These are phyloP conservation scores for Ceratocystis harringtonii DNA, from an alignment of 2,329 filamentous ascomycete genomes.

Conservation along the genomic window DNA sequence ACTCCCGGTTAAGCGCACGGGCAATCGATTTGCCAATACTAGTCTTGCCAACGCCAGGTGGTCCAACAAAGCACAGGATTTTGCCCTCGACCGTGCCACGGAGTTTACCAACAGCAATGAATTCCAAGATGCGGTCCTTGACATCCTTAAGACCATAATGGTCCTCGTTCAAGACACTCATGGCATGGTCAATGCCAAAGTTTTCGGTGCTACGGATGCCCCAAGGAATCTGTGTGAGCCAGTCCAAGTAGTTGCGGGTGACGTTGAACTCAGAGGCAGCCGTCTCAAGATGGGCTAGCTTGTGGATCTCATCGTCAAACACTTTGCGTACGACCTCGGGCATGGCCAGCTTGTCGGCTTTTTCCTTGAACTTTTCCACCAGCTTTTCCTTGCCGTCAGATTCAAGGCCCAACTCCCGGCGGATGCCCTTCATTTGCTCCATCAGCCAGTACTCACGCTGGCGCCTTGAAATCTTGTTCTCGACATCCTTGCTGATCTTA, in stretches of 20 bases:
- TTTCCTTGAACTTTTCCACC: slow-evolving; percentile 93
- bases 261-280: slow-evolving; percentile 98
- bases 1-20: slow-evolving; percentile 82
- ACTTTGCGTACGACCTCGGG: slow-evolving; percentile 93
- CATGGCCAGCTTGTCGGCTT: slow-evolving; percentile 87
- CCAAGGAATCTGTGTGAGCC: slow-evolving; percentile 97
- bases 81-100: slow-evolving; percentile 96
- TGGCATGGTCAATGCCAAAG: slow-evolving; percentile 84
- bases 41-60: slow-evolving; percentile 94
- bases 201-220: slow-evolving; percentile 91
- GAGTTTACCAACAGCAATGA: slow-evolving; percentile 94
- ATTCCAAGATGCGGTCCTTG: slow-evolving; percentile 95
- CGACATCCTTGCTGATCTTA: slow-evolving; percentile 96
- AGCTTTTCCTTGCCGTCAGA: slow-evolving; percentile 97
- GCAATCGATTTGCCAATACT: slow-evolving; percentile 98
- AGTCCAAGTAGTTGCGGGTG: slow-evolving; percentile 94
- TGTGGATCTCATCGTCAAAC: slow-evolving; percentile 96
- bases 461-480: slow-evolving; percentile 91
- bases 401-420: slow-evolving; percentile 86
- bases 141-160: slow-evolving; percentile 96
- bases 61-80: slow-evolving; percentile 93
- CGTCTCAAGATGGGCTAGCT: slow-evolving; percentile 85
- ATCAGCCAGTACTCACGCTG: slow-evolving; percentile 97
- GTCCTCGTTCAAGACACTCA: slow-evolving; percentile 83
- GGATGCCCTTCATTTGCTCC: slow-evolving; percentile 99